These are phyloP conservation scores for Wilcoxina mikolae DNA, from an alignment of 495 filamentous ascomycete genomes.

Conservation along the genomic window DNA sequence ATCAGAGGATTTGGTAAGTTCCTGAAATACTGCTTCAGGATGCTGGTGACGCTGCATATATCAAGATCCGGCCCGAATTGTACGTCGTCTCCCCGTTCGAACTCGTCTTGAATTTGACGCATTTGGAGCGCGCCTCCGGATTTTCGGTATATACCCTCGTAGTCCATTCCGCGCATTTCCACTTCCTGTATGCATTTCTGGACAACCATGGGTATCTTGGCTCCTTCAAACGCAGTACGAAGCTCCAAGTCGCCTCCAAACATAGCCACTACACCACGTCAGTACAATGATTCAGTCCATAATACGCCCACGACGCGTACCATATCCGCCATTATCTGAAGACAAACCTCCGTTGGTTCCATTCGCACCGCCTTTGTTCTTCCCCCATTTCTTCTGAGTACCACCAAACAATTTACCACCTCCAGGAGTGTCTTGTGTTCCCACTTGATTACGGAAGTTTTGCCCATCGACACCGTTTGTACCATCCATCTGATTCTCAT, in stretches of 20 bases:
- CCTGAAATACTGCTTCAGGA: slow-evolving; percentile 94
- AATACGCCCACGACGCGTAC: not conserved
- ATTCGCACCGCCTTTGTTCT: slow-evolving; percentile 16
- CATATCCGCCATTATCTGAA: not conserved
- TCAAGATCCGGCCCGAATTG: slow-evolving; percentile 91
- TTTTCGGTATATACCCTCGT: slow-evolving; percentile 97
- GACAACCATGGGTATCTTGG: slow-evolving; percentile 77
- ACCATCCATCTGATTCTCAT: slow-evolving; percentile 35
- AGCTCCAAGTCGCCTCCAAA: slow-evolving; percentile 85
- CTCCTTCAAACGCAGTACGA: slow-evolving; percentile 75
- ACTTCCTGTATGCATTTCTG: slow-evolving; percentile 95
- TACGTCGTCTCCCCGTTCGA: slow-evolving; percentile 67
- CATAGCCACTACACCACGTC: slow-evolving; percentile 28
- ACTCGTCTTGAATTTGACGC: slow-evolving; percentile 74
- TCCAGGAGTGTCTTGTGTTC: slow-evolving; percentile 6
- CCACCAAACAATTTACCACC: slow-evolving; percentile 27
- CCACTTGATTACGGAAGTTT: not conserved
- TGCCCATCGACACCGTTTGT: slow-evolving; percentile 27
- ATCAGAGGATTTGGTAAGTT: slow-evolving; percentile 83
- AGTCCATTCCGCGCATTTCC: slow-evolving; percentile 89
- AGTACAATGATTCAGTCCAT: not conserved
- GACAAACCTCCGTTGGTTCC: not conserved
- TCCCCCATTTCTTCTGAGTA: slow-evolving; percentile 23
- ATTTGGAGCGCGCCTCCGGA: slow-evolving; percentile 78
- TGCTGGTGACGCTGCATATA: slow-evolving; percentile 90